phyloP scores from a whole-genome alignment of 2,329 filamentous ascomycete genomes.

The Aspergillus amoenus region DNA sequence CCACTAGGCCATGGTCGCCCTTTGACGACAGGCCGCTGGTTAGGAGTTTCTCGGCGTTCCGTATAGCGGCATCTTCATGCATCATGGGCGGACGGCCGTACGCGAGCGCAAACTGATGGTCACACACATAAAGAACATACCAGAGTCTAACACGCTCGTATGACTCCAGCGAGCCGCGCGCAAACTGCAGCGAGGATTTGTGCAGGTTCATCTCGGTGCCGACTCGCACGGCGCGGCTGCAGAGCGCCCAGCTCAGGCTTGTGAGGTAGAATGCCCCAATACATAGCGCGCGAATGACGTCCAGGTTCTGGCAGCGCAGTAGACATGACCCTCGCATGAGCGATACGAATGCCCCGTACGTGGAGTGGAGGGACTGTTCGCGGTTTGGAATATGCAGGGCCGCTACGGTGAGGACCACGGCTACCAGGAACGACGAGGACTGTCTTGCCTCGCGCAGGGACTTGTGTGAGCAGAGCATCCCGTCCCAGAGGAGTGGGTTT shows the following conservation, averaged over 20 bases:
- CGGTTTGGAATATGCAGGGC: conserved; percentile 52
- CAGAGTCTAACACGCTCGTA: conserved; percentile 30
- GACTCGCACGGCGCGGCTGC: conserved; percentile 20
- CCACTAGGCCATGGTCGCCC: conserved; percentile 49
- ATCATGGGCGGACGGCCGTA: conserved; percentile 36
- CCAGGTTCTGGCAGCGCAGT: conserved; percentile 47
- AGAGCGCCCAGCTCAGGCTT: conserved; percentile 37
- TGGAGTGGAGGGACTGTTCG: conserved; percentile 47
- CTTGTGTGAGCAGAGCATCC: conserved; percentile 27
- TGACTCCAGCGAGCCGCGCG: conserved; percentile 20
- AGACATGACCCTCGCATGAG: conserved; percentile 54
- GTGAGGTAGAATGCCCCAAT: conserved; percentile 52
- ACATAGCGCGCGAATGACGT: conserved; percentile 48
- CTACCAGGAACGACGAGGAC: conserved; percentile 50
- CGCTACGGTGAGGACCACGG: conserved; percentile 51
- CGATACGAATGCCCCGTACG: conserved; percentile 51
- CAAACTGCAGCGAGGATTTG: conserved; percentile 22
- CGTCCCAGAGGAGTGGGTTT: conserved; percentile 46
- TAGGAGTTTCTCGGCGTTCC: neutral
- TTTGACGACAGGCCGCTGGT: conserved; percentile 41
- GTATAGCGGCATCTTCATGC: neutral
- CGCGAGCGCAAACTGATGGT: conserved; percentile 36
- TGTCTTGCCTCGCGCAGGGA: conserved; percentile 47
- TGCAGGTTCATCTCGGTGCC: conserved; percentile 25
- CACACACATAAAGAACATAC: conserved; percentile 38